Base-by-base conservation (phyloP, 164 flowering plant genomes). In the Sextonia rubra region DNA sequence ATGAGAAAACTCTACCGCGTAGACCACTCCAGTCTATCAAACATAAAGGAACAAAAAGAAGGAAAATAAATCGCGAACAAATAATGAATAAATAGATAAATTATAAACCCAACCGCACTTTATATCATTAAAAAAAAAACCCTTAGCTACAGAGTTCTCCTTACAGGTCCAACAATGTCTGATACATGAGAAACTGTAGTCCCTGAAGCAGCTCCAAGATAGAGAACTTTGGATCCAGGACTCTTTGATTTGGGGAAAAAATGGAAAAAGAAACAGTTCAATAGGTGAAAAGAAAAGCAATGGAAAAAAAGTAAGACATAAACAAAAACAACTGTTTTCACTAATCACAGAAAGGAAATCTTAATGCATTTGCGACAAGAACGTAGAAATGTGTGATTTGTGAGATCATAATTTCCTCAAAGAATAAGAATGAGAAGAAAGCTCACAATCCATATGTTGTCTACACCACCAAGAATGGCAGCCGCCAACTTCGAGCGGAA, bases 121-220 rank as follows among this genome's bases (percentile, higher is more conserved):
- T 1, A 18, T 15, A 70, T 20, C 37, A 29, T 4, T 12, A 20
- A 2, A 60, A 24, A 9, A 24, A n/a, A n/a, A n/a, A n/a, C n/a
- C n/a, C 30, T 49, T 12, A 70, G 55, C 68, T 23, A 15, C 9
- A 2, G 60, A 30, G 23, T 0, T 9, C 15, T 14, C 85, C 98
- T 86, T 83, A 95, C 99, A 67, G 98, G 99, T 15, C 99, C 99
- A 86, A 96, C 95, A 82, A 93, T 47, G 74, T 93, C 97, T 52
- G 99, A 96, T 2, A 96, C 99, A 80, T 93, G 99, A 29, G 98
- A 96, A 0, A 96, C 97, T 14, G 99, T 91, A 20, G 99, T 93
- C 25, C 99, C 97, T 4, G 97, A 93, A 74, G 99, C 98, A 79
- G 99, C 99, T 25, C 98, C 99, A 60, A 95, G 93, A 78, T 95